phyloP scores from a whole-genome alignment of 2,329 filamentous ascomycete genomes.

The Colletotrichum sp. region DNA sequence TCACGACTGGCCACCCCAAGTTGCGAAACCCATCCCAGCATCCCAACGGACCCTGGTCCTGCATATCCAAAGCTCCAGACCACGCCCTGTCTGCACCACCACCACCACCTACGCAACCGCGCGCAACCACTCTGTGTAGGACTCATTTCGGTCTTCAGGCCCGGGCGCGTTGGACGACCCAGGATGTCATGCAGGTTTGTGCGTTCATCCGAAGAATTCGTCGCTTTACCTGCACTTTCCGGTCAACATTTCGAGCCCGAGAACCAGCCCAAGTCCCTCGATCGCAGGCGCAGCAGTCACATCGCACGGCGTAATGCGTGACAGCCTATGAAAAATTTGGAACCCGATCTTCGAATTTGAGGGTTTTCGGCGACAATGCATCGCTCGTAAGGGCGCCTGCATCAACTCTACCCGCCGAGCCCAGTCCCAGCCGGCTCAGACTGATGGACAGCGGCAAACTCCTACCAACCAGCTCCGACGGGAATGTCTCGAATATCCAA shows the following conservation, averaged over 20 bases:
- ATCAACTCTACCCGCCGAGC: neutral
- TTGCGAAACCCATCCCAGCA: neutral
- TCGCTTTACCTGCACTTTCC: neutral
- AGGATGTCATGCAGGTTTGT: neutral
- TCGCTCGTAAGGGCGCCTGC: neutral
- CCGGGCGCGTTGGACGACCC: neutral
- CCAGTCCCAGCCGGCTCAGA: neutral
- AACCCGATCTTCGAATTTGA: neutral
- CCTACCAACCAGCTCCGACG: neutral
- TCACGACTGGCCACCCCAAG: neutral
- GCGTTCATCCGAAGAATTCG: neutral
- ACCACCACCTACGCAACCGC: neutral
- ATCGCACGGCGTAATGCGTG: neutral
- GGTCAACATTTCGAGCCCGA: neutral
- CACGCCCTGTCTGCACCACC: neutral
- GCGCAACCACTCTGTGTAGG: neutral
- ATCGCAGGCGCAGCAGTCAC: neutral
- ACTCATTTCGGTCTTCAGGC: neutral
- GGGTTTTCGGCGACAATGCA: neutral
- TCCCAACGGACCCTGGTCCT: neutral
- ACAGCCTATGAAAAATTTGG: neutral
- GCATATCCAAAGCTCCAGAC: neutral
- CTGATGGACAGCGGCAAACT: neutral
- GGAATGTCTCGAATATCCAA: neutral
- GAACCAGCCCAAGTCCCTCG: neutral